phyloP scores from a whole-genome alignment of 257 asterid species.

The Nemophila menziesii region DNA sequence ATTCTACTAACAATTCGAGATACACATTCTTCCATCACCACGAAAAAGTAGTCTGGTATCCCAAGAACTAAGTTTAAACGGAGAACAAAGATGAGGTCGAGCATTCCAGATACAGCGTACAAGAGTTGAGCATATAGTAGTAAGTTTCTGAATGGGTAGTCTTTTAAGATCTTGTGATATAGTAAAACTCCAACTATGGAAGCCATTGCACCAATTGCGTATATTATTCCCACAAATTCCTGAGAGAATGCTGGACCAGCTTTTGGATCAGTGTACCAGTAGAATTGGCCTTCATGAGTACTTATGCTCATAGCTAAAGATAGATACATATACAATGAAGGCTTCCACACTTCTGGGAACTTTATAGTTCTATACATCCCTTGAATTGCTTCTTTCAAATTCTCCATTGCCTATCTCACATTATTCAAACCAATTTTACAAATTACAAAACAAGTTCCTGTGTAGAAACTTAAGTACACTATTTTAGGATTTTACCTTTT shows the following conservation, averaged over 20 bases:
- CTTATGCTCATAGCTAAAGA: slow-evolving; percentile 53
- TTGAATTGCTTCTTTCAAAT: slow-evolving; percentile 28
- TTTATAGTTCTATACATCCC: slow-evolving; percentile 44
- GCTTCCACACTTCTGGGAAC: slow-evolving; percentile 52
- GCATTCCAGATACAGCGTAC: slow-evolving; percentile 39
- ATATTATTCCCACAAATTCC: slow-evolving; percentile 59
- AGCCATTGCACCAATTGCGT: slow-evolving; percentile 60
- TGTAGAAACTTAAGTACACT: too few species aligned
- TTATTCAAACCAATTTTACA: background rate
- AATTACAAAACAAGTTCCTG: too few species aligned
- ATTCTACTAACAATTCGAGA: slow-evolving; percentile 32
- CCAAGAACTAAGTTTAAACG: slow-evolving; percentile 50
- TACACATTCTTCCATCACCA: slow-evolving; percentile 37
- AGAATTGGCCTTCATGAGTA: slow-evolving; percentile 63
- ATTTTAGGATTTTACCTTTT: slow-evolving; percentile 7
- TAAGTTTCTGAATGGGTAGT: slow-evolving; percentile 40
- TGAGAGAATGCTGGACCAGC: slow-evolving; percentile 68
- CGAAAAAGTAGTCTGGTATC: slow-evolving; percentile 50
- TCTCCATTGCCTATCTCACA: slow-evolving; percentile 27
- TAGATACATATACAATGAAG: slow-evolving; percentile 50
- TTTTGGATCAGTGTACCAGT: slow-evolving; percentile 55
- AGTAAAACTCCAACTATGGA: slow-evolving; percentile 60
- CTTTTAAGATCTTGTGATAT: slow-evolving; percentile 53
- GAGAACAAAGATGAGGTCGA: slow-evolving; percentile 40
- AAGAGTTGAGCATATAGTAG: slow-evolving; percentile 45